phyloP scores from a whole-genome alignment of 257 asterid species.

The Solanum lycopersicoides region DNA sequence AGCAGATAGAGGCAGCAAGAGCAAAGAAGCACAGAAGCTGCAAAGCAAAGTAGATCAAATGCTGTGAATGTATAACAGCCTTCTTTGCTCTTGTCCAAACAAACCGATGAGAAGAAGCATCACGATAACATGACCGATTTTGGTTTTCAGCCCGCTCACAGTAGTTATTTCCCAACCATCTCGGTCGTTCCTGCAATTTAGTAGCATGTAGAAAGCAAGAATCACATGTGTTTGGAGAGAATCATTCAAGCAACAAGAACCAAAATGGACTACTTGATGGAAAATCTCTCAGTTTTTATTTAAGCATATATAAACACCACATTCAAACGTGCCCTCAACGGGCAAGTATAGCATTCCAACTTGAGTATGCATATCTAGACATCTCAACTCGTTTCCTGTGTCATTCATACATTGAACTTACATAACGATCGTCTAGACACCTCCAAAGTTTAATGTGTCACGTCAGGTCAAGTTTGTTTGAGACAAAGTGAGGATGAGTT shows the following conservation, averaged over 20 bases:
- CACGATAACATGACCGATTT: constrained; percentile 88
- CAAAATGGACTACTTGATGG: not conserved
- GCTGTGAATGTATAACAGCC: constrained; percentile 64
- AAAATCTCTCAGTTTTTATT: not conserved
- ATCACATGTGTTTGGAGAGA: not conserved
- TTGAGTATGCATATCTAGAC: too few species aligned
- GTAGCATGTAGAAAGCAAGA: not conserved
- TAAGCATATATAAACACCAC: too few species aligned
- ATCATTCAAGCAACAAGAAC: not conserved
- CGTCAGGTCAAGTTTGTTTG: too few species aligned
- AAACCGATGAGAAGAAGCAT: constrained; percentile 91
- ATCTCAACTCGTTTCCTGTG: too few species aligned
- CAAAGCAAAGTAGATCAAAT: constrained; percentile 78
- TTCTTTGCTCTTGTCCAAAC: constrained; percentile 89
- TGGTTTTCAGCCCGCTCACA: constrained; percentile 78
- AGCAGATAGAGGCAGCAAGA: constrained; percentile 75
- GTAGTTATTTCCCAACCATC: constrained; percentile 86
- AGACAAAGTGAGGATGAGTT: too few species aligned
- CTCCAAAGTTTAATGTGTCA: too few species aligned
- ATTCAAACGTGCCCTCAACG: too few species aligned
- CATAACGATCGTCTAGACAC: too few species aligned
- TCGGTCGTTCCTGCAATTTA: constrained; percentile 59
- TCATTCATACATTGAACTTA: too few species aligned
- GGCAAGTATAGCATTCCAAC: too few species aligned
- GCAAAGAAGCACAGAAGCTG: constrained; percentile 70